Evolutionary conservation across 2,329 filamentous ascomycete genomes (phyloP).

Genomic region (Colletotrichum theobromicola): DNA sequence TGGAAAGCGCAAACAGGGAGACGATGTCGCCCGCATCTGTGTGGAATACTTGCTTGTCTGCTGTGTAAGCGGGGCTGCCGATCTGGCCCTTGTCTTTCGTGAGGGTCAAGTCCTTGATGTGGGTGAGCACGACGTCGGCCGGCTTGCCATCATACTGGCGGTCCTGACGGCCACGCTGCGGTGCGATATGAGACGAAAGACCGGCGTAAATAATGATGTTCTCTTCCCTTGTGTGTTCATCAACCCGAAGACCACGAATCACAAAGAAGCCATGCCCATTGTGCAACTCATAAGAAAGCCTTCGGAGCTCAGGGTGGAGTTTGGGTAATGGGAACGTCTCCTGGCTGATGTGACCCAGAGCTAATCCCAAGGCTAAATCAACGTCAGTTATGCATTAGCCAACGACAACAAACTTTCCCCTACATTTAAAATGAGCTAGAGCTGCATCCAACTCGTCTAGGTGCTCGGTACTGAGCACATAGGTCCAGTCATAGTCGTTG

Average conservation of each 20-base stretch:
- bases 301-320: conserved; percentile 53
- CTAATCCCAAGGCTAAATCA: conserved; percentile 24
- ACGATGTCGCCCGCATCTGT: conserved; percentile 66
- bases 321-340: conserved; percentile 61
- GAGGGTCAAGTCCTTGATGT: conserved; percentile 65
- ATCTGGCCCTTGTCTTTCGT: conserved; percentile 44
- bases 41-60: conserved; percentile 68
- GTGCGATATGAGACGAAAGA: conserved; percentile 62
- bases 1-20: conserved; percentile 59
- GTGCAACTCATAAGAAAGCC: conserved; percentile 59
- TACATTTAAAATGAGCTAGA: conserved; percentile 18
- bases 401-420: background rate
- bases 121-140: conserved; percentile 58
- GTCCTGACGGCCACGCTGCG: conserved; percentile 59
- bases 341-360: conserved; percentile 47
- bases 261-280: conserved; percentile 66
- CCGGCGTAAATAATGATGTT: conserved; percentile 66
- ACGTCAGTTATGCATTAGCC: background rate
- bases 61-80: conserved; percentile 63
- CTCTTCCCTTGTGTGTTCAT: conserved; percentile 58
- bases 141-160: conserved; percentile 45
- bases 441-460: conserved; percentile 49
- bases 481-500: conserved; percentile 57
- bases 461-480: conserved; percentile 49
- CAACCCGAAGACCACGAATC: conserved; percentile 60